Evolutionary conservation across 495 filamentous ascomycete genomes (phyloP), one percentile per base, ranked within the genome.

Genomic region (Hypoxylon intermedium): DNA sequence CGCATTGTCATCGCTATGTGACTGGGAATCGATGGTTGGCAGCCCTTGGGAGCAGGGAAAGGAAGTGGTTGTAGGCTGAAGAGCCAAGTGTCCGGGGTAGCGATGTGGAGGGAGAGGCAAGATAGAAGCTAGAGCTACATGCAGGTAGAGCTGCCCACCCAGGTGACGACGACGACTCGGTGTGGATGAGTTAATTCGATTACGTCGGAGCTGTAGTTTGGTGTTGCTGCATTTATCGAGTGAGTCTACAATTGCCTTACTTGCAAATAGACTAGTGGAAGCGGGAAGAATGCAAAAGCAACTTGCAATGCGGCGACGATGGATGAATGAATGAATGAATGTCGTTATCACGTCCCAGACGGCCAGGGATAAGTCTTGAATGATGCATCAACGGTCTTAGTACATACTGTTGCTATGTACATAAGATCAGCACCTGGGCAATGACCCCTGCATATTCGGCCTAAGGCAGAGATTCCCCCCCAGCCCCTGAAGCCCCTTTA

Each of bases 1-100:
- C 37, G 51, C 53, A 68, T 65, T 37, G 38, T 60, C 38, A 46
- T 59, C 47, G 41, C 60, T 44, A 49, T 58, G 49, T 53, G 16
- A 43, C 9, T 41, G 33, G 19, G 21, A 54, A 56, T 44, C 6
- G 38, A 30, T 31, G 16, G 34, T 45, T 11, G 43, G 37, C 9
- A 34, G 53, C 48, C 40, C 59, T 47, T 21, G 30, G 6, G 20
- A 51, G 24, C 11, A 54, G 41, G 28, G 23, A 15, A 53, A 16
- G 24, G 20, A 45, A 23, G 21, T 13, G 18, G 28, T 23, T 34
- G 20, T 34, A 42, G 47, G 18, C 36, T 20, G 28, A 44, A 16
- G 44, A 33, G 30, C 20, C 16, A 15, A 62, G 57, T 34, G 28
- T 53, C 16, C 36, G 28, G 24, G 21, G 34, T 34, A 43, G 42